Base-by-base conservation (phyloP, 2,329 filamentous ascomycete genomes). In the Apiospora phragmitis region DNA sequence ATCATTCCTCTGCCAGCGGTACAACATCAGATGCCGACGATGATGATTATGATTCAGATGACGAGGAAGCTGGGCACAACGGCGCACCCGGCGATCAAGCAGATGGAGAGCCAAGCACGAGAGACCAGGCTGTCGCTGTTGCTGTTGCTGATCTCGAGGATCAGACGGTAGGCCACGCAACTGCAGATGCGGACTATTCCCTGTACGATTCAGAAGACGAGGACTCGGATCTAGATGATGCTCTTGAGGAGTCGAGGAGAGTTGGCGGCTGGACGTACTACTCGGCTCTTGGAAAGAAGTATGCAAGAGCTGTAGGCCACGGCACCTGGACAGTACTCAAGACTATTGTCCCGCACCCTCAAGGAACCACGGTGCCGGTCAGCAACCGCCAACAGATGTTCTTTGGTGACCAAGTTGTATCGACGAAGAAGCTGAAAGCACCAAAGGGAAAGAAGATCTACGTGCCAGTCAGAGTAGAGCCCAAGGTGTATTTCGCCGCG, bases 401-500 rank as follows among this genome's bases (percentile, higher is more conserved):
- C 14, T 88, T 90, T 49, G 88, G 88, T 8, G 78, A 81, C 67
- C 82, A 87, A 77, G 76, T 90, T 82, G 86, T 91, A 35, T 85
- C 87, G 73, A 85, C 81, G 41, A 88, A 86, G 80, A 86, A 83
- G 75, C 90, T 94, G 84, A 91, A 90, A 79, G 93, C 93, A 11
- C 93, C 93, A 16, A 91, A 90, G 80, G 93, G 93, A 69, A 95
- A 95, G 89, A 93, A 93, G 81, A 98, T 99, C 71, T 95, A 98
- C 77, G 96, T 99, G 32, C 95, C 95, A 18, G 92, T 98, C 70
- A 91, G 96, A 67, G 95, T 99, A 43, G 96, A 99, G 82, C 96
- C 96, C 43, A 99, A 99, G 83, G 96, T 99, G 68, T 97, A 94
- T 81, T 97, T 99, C 79, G 96, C 96, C 29, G 95, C 94, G 0